Base-by-base conservation (phyloP, 2,329 filamentous ascomycete genomes). In the Chrysosporium queenslandicum region DNA sequence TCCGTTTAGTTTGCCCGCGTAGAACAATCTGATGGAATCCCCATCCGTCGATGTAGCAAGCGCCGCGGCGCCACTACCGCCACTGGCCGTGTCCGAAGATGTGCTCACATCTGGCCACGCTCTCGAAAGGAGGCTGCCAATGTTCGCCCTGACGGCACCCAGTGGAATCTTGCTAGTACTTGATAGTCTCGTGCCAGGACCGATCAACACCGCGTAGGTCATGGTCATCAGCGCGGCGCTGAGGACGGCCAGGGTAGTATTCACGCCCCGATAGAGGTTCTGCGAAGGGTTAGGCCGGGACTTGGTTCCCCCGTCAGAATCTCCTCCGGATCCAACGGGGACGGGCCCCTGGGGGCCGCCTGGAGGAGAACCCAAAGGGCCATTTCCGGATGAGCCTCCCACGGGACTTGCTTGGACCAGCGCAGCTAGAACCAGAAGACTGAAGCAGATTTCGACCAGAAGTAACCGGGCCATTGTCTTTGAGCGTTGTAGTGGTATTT, bases 121-220 rank as follows among this genome's bases (percentile, higher is more conserved):
- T n/a, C 39, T 47, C 23, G 50, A 30, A 1, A 53, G 43, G 1
- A 53, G 23, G 41, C 27, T 47, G 12, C 42, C 27, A 9, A 53
- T 41, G 20, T 53, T 53, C 42, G 21, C 29, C 16, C 36, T 53
- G 12, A 53, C 18, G 3, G 42, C 23, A 8, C 36, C 43, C 25
- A 53, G 36, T 21, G 50, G 50, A 8, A 53, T 30, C 29, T 53
- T 53, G 36, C 50, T 53, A 5, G 50, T 53, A 9, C 42, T 53
- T n/a, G 50, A 46, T 25, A 53, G 23, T 14, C 42, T 53, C 25
- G 50, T 53, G 2, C 50, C 50, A 11, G 50, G 43, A 6, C 50
- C 50, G 21, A 53, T 53, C 25, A 53, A 21, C 16, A 53, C 50
- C 2, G 42, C 50, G 42, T 53, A 53, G 11, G 50, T 53, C 36